phyloP scores from a whole-genome alignment of 257 asterid genomes.

The Scutellaria baicalensis region DNA sequence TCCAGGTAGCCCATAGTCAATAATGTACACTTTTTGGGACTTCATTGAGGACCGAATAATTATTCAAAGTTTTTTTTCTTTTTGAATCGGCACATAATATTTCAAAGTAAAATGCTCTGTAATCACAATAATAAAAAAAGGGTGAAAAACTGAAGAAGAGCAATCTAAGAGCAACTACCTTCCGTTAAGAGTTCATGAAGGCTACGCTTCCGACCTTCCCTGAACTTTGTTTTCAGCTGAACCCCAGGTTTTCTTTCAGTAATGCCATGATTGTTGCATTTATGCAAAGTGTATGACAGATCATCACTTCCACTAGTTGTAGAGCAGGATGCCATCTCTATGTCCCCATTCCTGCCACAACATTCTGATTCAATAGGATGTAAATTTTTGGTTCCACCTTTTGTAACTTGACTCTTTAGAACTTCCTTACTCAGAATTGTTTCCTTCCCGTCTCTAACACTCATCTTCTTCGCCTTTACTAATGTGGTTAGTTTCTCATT shows the following conservation, averaged over 20 bases:
- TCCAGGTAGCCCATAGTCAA: not conserved
- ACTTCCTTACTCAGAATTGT: constrained; percentile 18
- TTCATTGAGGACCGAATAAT: not conserved
- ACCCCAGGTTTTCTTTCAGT: constrained; percentile 10
- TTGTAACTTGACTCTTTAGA: constrained; percentile 7
- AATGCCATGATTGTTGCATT: constrained; percentile 20
- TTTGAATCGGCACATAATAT: no score
- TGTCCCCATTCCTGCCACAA: constrained; percentile 16
- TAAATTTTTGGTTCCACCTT: constrained; percentile 1
- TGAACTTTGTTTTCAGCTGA: constrained; percentile 24
- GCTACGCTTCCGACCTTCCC: constrained; percentile 45
- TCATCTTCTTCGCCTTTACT: constrained; percentile 21
- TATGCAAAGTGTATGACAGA: constrained; percentile 16
- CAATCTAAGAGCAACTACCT: constrained; percentile 30
- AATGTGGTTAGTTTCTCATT: constrained; percentile 16
- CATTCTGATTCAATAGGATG: constrained; percentile 22
- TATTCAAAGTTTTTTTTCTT: no score
- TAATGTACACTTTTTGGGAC: not conserved
- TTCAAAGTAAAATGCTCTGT: not conserved
- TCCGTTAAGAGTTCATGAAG: constrained; percentile 32
- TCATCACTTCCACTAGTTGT: constrained; percentile 21
- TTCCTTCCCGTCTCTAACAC: constrained; percentile 17
- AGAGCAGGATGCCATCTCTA: constrained; percentile 15
- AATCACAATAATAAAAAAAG: no score
- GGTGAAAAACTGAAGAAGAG: not conserved